Base-by-base conservation (phyloP, 202 grass and related monocot species). In the Schoenoplectus tabernaemontani region DNA sequence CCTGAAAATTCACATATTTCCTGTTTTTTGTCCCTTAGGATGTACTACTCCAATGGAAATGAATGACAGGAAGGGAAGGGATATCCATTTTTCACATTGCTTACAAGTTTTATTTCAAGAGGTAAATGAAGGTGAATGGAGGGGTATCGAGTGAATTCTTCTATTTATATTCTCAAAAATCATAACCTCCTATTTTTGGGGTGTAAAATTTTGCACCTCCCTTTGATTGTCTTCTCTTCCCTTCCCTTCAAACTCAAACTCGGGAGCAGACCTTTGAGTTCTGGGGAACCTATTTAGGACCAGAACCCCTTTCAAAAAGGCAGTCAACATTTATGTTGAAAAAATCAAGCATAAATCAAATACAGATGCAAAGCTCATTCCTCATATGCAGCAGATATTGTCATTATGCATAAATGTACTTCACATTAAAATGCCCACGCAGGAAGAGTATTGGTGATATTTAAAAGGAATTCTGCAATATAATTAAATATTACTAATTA, bases 261-360 rank as follows among this genome's bases (percentile, higher is more conserved):
- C 28, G 28, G 28, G 28, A 28, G 28, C 28, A 28, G 28, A 28
- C 28, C 28, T 28, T 28, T 28, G 28, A 66, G 63, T 22, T 65
- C 12, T 39, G 34, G 34, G 20, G 33, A 19, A 20, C 59, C 33
- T 17, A 64, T 39, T 11, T 41, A 28, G 28, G 28, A 17, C 10
- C 22, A 48, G 51, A 71, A 42, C 0, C 2, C 17, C 16, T 22
- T 23, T 8, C 64, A 42, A 41, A 41, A 23, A 2, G 22, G 42
- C 64, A n/a, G 64, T 4, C n/a, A 17, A 67, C 1, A 20, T 42
- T 42, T 42, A 67, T 67, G 17, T 67, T 42, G 17, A 42, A 67
- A 28, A 22, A 19, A 67, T 42, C 33, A 42, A 15, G 20, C 77
- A 69, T 90, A 11, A 78, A 44, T 16, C 26, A 75, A 77, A 72